Evolutionary conservation across 2,329 filamentous ascomycete genomes (phyloP), one percentile per base, ranked within the genome.

Genomic region (Hypoxylon sp.): DNA sequence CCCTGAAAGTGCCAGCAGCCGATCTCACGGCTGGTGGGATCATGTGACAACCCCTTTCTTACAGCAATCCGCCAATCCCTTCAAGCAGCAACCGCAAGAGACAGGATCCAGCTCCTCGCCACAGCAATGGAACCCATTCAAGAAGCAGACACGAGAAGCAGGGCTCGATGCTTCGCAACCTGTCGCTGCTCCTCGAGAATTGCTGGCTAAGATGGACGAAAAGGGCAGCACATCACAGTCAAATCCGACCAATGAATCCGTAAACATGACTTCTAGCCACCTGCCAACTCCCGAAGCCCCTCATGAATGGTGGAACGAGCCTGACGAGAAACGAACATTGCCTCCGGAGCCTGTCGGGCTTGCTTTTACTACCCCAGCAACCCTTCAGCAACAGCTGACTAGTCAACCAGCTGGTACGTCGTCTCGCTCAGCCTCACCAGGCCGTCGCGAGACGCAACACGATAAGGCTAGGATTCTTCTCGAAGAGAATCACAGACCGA

Each of bases 11-110:
- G 84, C 83, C 23, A 81, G 78, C 37, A 81, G 83, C 9, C 81
- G 80, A 52, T 88, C 87, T 21, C 80, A 81, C 58, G 89, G 89
- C 17, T 92, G 89, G 89, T 92, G 89, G 89, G 90, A 91, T 67
- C 81, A 90, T 63, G 85, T 92, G 52, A 87, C 83, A 6, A 90
- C 89, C 1, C 89, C 89, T 0, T 92, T 92, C 67, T 67, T 74
- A 13, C 78, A 82, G 24, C 67, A 80, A 65, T 67, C 73, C 17
- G 15, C 35, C 11, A 80, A 78, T 31, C 79, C 81, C 18, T 75
- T 77, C 42, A 76, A 74, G 42, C 74, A 74, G 33, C 67, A 42
- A 74, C 68, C 65, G 54, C 72, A 46, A 72, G 69, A 50, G 49
- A 55, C 63, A 5, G 64, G 60, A 3, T 49, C 58, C 3, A 64